Base-by-base conservation (phyloP, 2,329 filamentous ascomycete species). In the Xylaria digitata region DNA sequence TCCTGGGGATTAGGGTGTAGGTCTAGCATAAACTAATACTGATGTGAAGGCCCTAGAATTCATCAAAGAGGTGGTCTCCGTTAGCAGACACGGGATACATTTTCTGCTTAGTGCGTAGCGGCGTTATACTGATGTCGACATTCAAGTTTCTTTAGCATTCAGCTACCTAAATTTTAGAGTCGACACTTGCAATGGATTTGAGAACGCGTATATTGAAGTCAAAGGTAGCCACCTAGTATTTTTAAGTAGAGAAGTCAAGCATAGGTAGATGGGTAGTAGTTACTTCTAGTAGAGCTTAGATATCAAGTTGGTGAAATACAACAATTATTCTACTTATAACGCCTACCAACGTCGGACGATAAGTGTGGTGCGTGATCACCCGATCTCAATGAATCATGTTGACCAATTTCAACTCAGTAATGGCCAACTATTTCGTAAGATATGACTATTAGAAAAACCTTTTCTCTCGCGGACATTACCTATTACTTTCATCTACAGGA, bases 281-380 rank as follows among this genome's bases (percentile, higher is more conserved):
- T 42, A 54, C 8, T 19, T 53, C n/a, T 23, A 5, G 11, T 50
- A 52, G 32, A 37, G 9, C 21, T 21, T 59, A 6, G 23, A 23
- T 7, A 50, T 23, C 37, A 34, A 23, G 19, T 23, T 8, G 37
- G 23, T 53, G 26, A 26, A 26, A 26, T 26, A 26, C n/a, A 40
- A 23, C 15, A 13, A 26, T 21, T 3, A 7, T 46, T 60, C 17
- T 17, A 21, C 21, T 42, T 17, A 6, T 56, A n/a, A 60, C 37
- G 7, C 48, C n/a, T 15, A 34, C 42, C 32, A 32, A 7, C 9
- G 21, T 53, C 15, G 7, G 46, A 56, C 9, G n/a, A 54, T 5
- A 46, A 23, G 21, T 43, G n/a, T 15, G 17, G 40, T 30, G 30
- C 49, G 34, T 55, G 43, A 61, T 45, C 42, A 32, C 50, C 13